These are phyloP conservation scores for Fusarium brachygibbosum DNA, from an alignment of 2,329 filamentous ascomycete species.

Conservation along the genomic window DNA sequence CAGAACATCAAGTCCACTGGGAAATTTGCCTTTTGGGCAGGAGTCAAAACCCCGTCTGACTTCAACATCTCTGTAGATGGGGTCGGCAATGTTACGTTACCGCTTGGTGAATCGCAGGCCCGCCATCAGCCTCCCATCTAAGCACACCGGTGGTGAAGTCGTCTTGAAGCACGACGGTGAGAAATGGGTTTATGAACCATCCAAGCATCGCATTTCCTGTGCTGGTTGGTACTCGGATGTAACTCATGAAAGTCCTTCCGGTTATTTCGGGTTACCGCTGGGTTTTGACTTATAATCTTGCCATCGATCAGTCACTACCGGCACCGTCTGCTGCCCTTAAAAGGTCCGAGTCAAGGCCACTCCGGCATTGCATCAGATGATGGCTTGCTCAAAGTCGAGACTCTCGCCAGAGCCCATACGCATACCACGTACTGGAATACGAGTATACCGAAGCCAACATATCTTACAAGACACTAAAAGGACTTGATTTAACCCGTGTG, in stretches of 20 bases:
- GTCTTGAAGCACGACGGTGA: slow-evolving; percentile 56
- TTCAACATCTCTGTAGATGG: slow-evolving; percentile 9
- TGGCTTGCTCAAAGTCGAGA: slow-evolving; percentile 45
- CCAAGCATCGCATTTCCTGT: slow-evolving; percentile 37
- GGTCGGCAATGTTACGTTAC: background rate
- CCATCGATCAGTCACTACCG: slow-evolving; percentile 32
- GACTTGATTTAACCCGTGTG: slow-evolving; percentile 46
- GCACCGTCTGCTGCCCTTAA: slow-evolving; percentile 42
- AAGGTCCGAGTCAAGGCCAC: slow-evolving; percentile 8
- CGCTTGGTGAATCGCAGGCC: slow-evolving; percentile 11
- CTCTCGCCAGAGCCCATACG: slow-evolving; percentile 4
- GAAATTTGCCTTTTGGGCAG: background rate
- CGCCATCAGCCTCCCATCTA: slow-evolving; percentile 60
- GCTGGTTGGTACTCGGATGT: slow-evolving; percentile 65
- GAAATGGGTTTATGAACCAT: slow-evolving; percentile 52
- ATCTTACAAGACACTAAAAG: slow-evolving; percentile 49
- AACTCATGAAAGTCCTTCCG: slow-evolving; percentile 64
- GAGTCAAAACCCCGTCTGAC: background rate
- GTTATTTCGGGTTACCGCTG: slow-evolving; percentile 63
- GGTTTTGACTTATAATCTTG: slow-evolving; percentile 67
- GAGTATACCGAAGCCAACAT: slow-evolving; percentile 53
- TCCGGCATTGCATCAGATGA: slow-evolving; percentile 43
- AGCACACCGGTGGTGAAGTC: slow-evolving; percentile 62
- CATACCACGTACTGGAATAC: slow-evolving; percentile 53
- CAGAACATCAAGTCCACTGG: background rate